Percentiles rank a stretch among this genome's conserved stretches.
Conservation (phyloP, 306 rosid genomes). For the Myrica gale region DNA sequence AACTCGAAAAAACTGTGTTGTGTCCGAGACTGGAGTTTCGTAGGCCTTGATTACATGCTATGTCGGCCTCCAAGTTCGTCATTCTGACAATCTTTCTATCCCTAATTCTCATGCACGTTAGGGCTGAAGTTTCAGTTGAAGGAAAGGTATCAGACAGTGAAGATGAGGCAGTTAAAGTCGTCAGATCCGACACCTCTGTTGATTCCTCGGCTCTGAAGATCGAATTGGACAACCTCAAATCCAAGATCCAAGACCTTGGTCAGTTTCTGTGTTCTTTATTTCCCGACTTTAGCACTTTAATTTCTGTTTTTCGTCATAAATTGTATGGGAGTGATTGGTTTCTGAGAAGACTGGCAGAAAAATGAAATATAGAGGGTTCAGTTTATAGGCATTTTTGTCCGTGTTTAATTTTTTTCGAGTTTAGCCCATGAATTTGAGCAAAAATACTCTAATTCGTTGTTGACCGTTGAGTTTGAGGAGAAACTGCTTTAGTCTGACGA, state of each 20-base stretch:
- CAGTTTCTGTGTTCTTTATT: conserved; percentile 28
- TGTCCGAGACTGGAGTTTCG: conserved; percentile 28
- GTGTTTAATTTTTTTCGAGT: not conserved
- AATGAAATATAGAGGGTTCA: not conserved
- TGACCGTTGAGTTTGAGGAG: not conserved
- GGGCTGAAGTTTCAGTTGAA: conserved; percentile 50
- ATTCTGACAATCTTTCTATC: conserved; percentile 50
- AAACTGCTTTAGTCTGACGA: not conserved
- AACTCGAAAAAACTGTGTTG: not conserved
- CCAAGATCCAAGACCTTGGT: conserved; percentile 82
- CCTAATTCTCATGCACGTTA: conserved; percentile 41
- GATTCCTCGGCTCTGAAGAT: conserved; percentile 58
- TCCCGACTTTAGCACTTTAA: not conserved
- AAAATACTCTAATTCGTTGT: not conserved
- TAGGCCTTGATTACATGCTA: conserved; percentile 50
- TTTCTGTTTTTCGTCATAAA: not conserved
- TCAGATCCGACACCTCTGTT: conserved; percentile 41
- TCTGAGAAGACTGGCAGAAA: not conserved
- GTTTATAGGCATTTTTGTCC: not conserved
- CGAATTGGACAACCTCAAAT: conserved; percentile 67
- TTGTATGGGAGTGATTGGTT: conserved; percentile 11
- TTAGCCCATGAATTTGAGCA: not conserved
- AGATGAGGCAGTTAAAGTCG: conserved; percentile 17
- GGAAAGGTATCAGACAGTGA: conserved; percentile 20
- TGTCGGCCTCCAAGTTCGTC: conserved; percentile 73